phyloP scores from a whole-genome alignment of 1,284 basidiomycete genomes.

The Puccinia novopanici region DNA sequence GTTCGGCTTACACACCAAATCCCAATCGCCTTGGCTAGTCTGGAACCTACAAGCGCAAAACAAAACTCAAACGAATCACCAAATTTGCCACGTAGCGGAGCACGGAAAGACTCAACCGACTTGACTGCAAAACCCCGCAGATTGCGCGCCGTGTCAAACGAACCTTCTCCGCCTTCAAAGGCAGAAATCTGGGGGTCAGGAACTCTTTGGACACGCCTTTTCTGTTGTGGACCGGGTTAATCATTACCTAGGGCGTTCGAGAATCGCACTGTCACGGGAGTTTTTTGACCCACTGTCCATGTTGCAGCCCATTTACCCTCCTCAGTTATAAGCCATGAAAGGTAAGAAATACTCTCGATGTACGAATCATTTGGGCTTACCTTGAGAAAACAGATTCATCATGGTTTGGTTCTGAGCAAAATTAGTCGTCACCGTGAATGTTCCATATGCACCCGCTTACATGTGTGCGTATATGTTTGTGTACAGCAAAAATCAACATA shows the following conservation, averaged over 20 bases:
- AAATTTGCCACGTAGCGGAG: neutral
- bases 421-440: conserved; percentile 47
- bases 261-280: conserved; percentile 29
- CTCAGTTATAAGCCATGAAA: neutral
- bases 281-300: conserved; percentile 10
- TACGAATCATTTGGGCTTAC: conserved; percentile 4
- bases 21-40: conserved; percentile 38
- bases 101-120: neutral
- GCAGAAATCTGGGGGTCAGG: neutral
- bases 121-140: conserved; percentile 45
- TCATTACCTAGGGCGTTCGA: conserved; percentile 46
- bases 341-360: neutral
- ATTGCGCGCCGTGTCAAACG: conserved; percentile 42
- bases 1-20: conserved; percentile 30
- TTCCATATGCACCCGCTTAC: conserved; percentile 35
- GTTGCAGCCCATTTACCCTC: neutral
- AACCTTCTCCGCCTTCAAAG: conserved; percentile 34
- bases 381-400: conserved; percentile 28
- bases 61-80: neutral
- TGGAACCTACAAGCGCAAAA: conserved; percentile 4
- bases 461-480: no score
- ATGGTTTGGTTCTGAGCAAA: conserved; percentile 38
- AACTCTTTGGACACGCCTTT: neutral
- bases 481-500: neutral
- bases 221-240: neutral